Base-by-base conservation (phyloP, 164 flowering plant genomes). In the Vitis labrusca region DNA sequence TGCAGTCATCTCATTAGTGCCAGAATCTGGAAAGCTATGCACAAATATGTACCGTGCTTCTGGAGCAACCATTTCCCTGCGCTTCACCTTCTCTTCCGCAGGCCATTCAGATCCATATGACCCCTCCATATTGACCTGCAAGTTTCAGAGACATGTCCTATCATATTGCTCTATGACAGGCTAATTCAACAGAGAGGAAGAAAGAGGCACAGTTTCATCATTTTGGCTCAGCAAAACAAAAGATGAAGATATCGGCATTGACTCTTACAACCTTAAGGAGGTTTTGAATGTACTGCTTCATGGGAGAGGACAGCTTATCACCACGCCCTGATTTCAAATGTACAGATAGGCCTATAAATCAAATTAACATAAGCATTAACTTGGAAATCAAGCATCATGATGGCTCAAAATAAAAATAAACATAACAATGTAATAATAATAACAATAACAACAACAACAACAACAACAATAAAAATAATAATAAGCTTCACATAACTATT, bases 1-100 rank as follows among this genome's bases (percentile, higher is more conserved):
- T 66, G 56, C 63, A 10, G 74, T 57, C 51, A 51, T 60, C 29
- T 71, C 75, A 68, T 67, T 62, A 17, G 57, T 65, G 64, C 69
- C 65, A 54, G 75, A 73, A 83, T 73, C 70, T 56, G 74, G 59
- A 61, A 66, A 44, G 59, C 87, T 81, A 67, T 79, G 74, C 10
- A 86, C 88, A 85, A 96, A 88, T 73, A 96, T 77, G 76, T 93
- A 96, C 13, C 85, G 90, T 47, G 97, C 98, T 73, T 91, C 95
- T 10, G 88, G 76, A 59, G 92, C 74, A 76, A 87, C 91, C 97
- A 96, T 96, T 66, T 91, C 97, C 73, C 87, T 82, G 37, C 86
- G 84, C 84, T 96, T 93, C 62, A 89, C 81, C 82, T 92, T 91
- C 81, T 89, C 95, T 75, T 96, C 97, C 0, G 60, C 52, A 2